Evolutionary conservation across 805 yeast species (phyloP).

Genomic region (Teunomyces cretensis): DNA sequence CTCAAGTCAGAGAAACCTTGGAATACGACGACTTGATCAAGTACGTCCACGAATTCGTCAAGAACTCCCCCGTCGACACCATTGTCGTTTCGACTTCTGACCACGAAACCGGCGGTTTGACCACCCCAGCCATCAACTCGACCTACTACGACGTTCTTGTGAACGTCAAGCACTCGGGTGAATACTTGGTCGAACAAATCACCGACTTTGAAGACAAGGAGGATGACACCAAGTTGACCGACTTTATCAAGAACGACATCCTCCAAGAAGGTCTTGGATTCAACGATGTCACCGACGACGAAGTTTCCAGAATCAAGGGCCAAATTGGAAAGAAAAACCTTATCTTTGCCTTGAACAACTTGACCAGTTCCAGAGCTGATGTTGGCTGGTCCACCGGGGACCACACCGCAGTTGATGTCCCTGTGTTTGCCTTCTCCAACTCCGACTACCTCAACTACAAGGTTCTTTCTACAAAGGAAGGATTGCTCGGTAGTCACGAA

Average conservation of each 20-base stretch:
- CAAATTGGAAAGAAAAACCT: constrained; percentile 21
- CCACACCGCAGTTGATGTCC: constrained; percentile 94
- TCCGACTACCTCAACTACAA: constrained; percentile 42
- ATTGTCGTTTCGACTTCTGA: constrained; percentile 81
- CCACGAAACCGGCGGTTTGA: constrained; percentile 95
- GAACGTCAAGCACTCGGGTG: constrained; percentile 76
- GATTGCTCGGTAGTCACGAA: constrained; percentile 78
- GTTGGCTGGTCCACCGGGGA: constrained; percentile 98
- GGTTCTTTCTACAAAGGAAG: constrained; percentile 32
- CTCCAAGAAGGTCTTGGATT: constrained; percentile 64
- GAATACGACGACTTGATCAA: constrained; percentile 83
- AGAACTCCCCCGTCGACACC: constrained; percentile 69
- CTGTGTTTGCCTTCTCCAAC: constrained; percentile 78
- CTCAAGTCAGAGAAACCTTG: constrained; percentile 86
- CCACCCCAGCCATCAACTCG: constrained; percentile 78
- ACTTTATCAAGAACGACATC: constrained; percentile 57
- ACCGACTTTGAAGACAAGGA: constrained; percentile 27
- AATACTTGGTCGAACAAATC: constrained; percentile 54
- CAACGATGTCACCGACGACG: constrained; percentile 52
- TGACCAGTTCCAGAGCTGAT: constrained; percentile 77
- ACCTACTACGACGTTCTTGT: constrained; percentile 82
- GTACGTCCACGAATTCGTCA: constrained; percentile 70
- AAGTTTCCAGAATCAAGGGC: constrained; percentile 32
- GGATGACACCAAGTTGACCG: constrained; percentile 21
- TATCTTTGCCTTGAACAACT: constrained; percentile 57